Evolutionary conservation across 2,329 filamentous ascomycete species (phyloP).

Genomic region (Xylariales sp.): DNA sequence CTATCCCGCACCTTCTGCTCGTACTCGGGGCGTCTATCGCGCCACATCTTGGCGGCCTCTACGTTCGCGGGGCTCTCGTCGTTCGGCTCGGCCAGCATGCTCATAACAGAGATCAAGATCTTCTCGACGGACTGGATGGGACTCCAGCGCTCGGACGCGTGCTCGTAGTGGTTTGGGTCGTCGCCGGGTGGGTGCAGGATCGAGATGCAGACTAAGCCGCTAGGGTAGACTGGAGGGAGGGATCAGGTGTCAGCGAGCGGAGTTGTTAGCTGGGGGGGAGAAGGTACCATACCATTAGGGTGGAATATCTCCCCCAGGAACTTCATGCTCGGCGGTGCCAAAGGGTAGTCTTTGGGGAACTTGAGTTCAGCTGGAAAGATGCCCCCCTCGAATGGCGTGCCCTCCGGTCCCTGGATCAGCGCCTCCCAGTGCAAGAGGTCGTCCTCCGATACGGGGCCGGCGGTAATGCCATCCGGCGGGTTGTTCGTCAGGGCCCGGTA

Average conservation of each 20-base stretch:
- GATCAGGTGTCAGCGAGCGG: background rate
- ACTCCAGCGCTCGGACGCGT: slow-evolving; percentile 91
- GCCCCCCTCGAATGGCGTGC: slow-evolving; percentile 92
- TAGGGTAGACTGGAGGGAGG: slow-evolving; percentile 68
- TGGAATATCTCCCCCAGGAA: slow-evolving; percentile 95
- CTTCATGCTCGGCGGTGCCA: slow-evolving; percentile 92
- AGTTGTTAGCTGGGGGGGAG: background rate
- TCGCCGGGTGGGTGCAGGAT: slow-evolving; percentile 95
- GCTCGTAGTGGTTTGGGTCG: slow-evolving; percentile 97
- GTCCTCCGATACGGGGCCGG: slow-evolving; percentile 88
- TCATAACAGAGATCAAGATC: slow-evolving; percentile 95
- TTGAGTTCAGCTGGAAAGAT: slow-evolving; percentile 92
- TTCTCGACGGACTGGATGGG: slow-evolving; percentile 97
- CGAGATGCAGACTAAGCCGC: slow-evolving; percentile 93
- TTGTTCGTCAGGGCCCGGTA: slow-evolving; percentile 92
- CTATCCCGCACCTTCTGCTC: slow-evolving; percentile 80
- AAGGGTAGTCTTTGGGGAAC: slow-evolving; percentile 95
- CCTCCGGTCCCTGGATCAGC: slow-evolving; percentile 90
- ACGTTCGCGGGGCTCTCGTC: slow-evolving; percentile 96
- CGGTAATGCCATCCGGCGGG: slow-evolving; percentile 95
- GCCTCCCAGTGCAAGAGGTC: slow-evolving; percentile 97
- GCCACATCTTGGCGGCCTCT: slow-evolving; percentile 94
- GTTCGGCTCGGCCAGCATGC: slow-evolving; percentile 95
- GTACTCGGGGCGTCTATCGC: slow-evolving; percentile 77
- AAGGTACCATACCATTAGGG: slow-evolving; percentile 68